Evolutionary conservation across 2,329 filamentous ascomycete species (phyloP).

Genomic region (Penicillium sp.): DNA sequence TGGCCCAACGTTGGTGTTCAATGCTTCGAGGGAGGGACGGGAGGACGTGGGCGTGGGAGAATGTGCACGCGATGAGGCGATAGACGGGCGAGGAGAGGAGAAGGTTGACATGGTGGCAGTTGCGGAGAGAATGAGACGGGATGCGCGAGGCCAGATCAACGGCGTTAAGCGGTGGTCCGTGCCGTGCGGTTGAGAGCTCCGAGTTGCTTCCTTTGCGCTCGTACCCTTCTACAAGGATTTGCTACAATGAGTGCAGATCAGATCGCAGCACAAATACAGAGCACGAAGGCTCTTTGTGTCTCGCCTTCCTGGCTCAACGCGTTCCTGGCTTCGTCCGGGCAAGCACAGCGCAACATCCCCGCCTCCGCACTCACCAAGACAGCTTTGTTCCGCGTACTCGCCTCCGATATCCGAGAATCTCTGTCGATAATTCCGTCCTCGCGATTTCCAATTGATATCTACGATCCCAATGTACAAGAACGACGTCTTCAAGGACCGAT

Average conservation of each 20-base stretch:
- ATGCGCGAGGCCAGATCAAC: slow-evolving; percentile 8
- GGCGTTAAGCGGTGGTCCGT: slow-evolving; percentile 30
- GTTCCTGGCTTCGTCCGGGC: slow-evolving; percentile 55
- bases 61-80: slow-evolving; percentile 55
- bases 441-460: slow-evolving; percentile 59
- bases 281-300: slow-evolving; percentile 55
- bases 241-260: slow-evolving; percentile 30
- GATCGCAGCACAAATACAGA: slow-evolving; percentile 55
- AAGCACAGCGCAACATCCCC: slow-evolving; percentile 53
- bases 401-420: slow-evolving; percentile 69
- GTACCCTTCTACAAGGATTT: neutral
- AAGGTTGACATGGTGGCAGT: slow-evolving; percentile 54
- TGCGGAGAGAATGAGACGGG: slow-evolving; percentile 3
- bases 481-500: slow-evolving; percentile 60
- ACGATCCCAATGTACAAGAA: slow-evolving; percentile 55
- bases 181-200: slow-evolving; percentile 9
- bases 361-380: slow-evolving; percentile 73
- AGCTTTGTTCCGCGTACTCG: slow-evolving; percentile 74
- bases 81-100: slow-evolving; percentile 59
- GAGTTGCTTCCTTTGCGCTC: slow-evolving; percentile 10
- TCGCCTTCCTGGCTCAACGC: slow-evolving; percentile 61
- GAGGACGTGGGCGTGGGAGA: slow-evolving; percentile 69
- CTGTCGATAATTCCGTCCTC: slow-evolving; percentile 46
- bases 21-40: slow-evolving; percentile 66
- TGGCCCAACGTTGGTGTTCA: slow-evolving; percentile 60